Evolutionary conservation across 495 filamentous ascomycete species (phyloP), one percentile per base, ranked within the genome.

Genomic region (Xylaria cubensis): DNA sequence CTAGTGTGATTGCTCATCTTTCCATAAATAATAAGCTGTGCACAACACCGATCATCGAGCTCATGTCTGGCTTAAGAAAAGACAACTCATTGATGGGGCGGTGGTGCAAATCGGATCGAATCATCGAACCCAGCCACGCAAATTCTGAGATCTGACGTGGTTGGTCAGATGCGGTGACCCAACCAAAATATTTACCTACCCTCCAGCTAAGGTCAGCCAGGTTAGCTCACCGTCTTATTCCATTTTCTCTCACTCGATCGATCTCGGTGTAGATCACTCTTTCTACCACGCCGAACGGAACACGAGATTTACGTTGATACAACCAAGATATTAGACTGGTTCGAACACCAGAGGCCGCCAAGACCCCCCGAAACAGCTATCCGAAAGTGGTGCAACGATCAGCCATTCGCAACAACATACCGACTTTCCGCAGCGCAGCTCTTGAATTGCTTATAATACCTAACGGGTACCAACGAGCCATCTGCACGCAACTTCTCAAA

Each of bases 51-150:
- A 36, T n/a, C 29, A 0, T 59, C 29, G 29, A 13, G 4, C 61
- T 29, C 8, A 24, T 24, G 24, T 29, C 26, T 19, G 34, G 63
- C 9, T 5, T 26, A 6, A 56, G 32, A 9, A 26, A 24, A 26
- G 50, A 41, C 67, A 62, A 24, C 55, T 70, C 56, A 46, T 10
- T 24, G 42, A 63, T 63, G 68, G 68, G 68, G 39, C 42, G 32
- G 48, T 53, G 24, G 44, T 67, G 29, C 64, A 41, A 53, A 39
- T 67, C 64, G 44, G 13, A 44, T 44, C 46, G 17, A 34, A 55
- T 36, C 26, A 36, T 62, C 42, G 13, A 63, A 70, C 68, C 68
- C 68, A 63, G 68, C 68, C 68, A 70, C 68, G 55, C 68, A 29
- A 72, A 61, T 55, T 64, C 39, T 61, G 34, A 21, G 21, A 36